Evolutionary conservation across 352 stramenopile genomes (phyloP), one percentile per base, ranked within the genome.

Genomic region (Phytophthora sp.): DNA sequence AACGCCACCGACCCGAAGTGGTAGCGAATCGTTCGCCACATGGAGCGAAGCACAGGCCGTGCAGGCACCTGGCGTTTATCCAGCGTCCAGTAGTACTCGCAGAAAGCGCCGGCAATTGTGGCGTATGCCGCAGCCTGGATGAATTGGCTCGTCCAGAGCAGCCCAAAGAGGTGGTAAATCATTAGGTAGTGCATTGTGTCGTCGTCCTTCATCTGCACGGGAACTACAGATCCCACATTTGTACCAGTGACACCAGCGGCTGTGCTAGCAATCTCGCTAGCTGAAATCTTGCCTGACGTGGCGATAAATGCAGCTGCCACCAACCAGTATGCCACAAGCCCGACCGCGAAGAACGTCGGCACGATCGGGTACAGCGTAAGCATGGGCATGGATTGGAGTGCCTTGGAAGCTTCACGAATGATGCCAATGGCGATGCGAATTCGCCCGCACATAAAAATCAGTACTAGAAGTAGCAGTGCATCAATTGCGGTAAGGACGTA

Each of bases 1-100:
- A 97, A 96, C 11, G 91, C 91, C n/a, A 94, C 71, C 4, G 91
- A 89, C 1, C 91, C 91, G 8, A 91, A 66, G 54, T 97, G 91
- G 54, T 89, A 94, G 12, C 83, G 76, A 26, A 94, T 46, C 18
- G 80, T 81, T 32, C 74, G 84, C 62, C 79, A 92, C 45, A 87
- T 72, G 12, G 87, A 89, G 20, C 76, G 68, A 4, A 87, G 34
- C 12, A 95, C 71, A 0, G 74, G 74, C 10, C 87, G 65, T 4
- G 67, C 72, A 27, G 68, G 59, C 26, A 89, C 54, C 46, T 87
- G 62, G 20, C 74, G 72, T 54, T 94, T 94, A 68, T 94, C 79
- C 24, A 88, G 60, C 15, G 88, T 97, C 79, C 87, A 96, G 75
- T 95, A 95, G 69, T 93, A 96, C 50, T 89, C 77, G 56, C 86